Evolutionary conservation across 805 yeast species (phyloP).

Genomic region (Pichia ethanolica): DNA sequence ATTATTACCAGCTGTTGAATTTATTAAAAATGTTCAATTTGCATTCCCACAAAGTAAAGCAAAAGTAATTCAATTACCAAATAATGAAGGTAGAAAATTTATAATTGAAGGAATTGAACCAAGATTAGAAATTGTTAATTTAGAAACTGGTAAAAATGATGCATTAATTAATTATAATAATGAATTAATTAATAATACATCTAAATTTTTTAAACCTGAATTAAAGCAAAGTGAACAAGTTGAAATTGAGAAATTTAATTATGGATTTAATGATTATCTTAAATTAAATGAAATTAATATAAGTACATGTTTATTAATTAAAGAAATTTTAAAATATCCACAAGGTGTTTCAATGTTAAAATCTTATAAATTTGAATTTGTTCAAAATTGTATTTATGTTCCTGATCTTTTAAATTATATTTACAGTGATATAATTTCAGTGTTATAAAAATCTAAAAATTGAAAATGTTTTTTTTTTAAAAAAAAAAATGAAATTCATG

Average conservation of each 20-base stretch:
- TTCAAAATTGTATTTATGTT: conserved; percentile 27
- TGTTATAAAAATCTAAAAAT: not conserved
- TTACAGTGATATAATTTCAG: conserved; percentile 14
- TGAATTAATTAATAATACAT: conserved; percentile 6
- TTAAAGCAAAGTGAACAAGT: conserved; percentile 22
- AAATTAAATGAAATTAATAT: conserved; percentile 34
- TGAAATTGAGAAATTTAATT: conserved; percentile 25
- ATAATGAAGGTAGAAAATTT: conserved; percentile 61
- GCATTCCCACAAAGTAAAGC: conserved; percentile 89
- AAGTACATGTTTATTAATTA: conserved; percentile 31
- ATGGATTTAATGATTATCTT: conserved; percentile 27
- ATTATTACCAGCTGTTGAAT: conserved; percentile 90
- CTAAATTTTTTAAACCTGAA: conserved; percentile 12
- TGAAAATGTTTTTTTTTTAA: too few relatives aligned
- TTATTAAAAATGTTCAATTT: conserved; percentile 85
- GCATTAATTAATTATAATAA: conserved; percentile 21
- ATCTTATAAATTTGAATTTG: conserved; percentile 26
- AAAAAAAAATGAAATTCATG: too few relatives aligned
- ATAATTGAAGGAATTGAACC: conserved; percentile 94
- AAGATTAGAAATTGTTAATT: conserved; percentile 48
- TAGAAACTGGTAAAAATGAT: conserved; percentile 38
- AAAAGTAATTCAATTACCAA: conserved; percentile 70
- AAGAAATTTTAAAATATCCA: conserved; percentile 27
- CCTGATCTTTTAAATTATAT: conserved; percentile 28
- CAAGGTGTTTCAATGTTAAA: conserved; percentile 28